Evolutionary conservation across 176 grass and related monocot species (phyloP), one percentile per base, ranked within the genome.

Genomic region (Bromus sterilis): DNA sequence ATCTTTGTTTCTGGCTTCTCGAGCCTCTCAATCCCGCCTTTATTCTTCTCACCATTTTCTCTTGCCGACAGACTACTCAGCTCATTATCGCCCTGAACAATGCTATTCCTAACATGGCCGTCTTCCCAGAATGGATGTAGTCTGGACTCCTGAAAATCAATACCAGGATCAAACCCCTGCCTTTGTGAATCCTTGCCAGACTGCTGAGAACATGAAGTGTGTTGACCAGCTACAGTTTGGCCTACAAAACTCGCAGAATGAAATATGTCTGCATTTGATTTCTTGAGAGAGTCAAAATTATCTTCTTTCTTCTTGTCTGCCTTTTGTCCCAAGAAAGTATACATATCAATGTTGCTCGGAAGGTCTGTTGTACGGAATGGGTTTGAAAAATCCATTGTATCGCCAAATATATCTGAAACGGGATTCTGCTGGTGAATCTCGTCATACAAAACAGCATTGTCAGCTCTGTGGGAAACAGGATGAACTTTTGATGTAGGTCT

Each of bases 111-210:
- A 81, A 35, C 71, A 81, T 77, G 72, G 41, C 21, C 66, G 63
- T 77, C 87, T 28, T 61, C 71, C 82, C 82, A 85, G 40, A 85
- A 85, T 55, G 71, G 43, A 20, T 64, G 41, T 56, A 44, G 31
- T 63, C 66, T 59, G 58, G 82, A 77, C 34, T 81, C 53, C 63
- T 85, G 78, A 51, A 81, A 81, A 77, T 62, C 74, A 70, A 85
- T 81, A 71, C 71, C 82, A 85, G 77, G 71, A 24, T 51, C 80
- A 42, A 85, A 81, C 15, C 78, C 71, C 51, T 81, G 87, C 48
- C 77, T 85, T 36, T 61, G 60, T 71, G 77, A 80, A 77, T 80
- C 77, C 70, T 80, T 80, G 82, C 55, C 77, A 76, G 82, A 74
- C 55, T 41, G 29, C 37, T 84, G 81, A 39, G 81, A 81, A 21